Conservation (phyloP, 176 grass and related monocot genomes). For the Thinopyrum elongatum region DNA sequence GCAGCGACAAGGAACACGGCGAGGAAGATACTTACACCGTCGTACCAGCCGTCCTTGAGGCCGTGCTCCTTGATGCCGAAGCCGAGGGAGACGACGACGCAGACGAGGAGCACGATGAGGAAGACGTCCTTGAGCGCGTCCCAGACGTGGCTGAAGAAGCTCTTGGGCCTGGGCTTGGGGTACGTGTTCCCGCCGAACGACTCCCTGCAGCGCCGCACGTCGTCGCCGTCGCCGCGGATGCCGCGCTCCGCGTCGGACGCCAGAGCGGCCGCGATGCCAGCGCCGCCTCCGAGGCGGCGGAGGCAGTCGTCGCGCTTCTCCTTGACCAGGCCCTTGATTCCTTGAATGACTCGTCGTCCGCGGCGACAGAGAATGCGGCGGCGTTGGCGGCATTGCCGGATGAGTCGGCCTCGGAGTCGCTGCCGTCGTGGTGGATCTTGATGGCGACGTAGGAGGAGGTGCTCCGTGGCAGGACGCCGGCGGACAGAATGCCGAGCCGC, state of each 20-base stretch:
- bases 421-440: background rate
- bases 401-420: background rate
- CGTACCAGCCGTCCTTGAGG: constrained; percentile 69
- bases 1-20: constrained; percentile 59
- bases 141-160: constrained; percentile 47
- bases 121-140: constrained; percentile 65
- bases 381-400: background rate
- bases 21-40: constrained; percentile 76
- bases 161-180: constrained; percentile 56
- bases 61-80: constrained; percentile 80
- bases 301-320: constrained; percentile 27
- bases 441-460: constrained; percentile 25
- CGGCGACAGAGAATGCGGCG: background rate
- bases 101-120: constrained; percentile 56
- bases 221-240: constrained; percentile 21
- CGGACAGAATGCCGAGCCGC: too few species aligned
- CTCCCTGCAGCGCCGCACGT: constrained; percentile 33
- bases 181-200: constrained; percentile 64
- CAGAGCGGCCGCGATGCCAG: constrained; percentile 18
- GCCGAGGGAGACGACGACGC: constrained; percentile 58
- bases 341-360: background rate
- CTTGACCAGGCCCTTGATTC: constrained; percentile 56
- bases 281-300: constrained; percentile 31
- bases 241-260: constrained; percentile 35
- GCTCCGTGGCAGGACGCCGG: background rate